Percentiles rank a stretch among this genome's conserved stretches.
These are phyloP conservation scores for Solanum chiquidenum DNA, from an alignment of 257 asterid species.

Conservation along the genomic window DNA sequence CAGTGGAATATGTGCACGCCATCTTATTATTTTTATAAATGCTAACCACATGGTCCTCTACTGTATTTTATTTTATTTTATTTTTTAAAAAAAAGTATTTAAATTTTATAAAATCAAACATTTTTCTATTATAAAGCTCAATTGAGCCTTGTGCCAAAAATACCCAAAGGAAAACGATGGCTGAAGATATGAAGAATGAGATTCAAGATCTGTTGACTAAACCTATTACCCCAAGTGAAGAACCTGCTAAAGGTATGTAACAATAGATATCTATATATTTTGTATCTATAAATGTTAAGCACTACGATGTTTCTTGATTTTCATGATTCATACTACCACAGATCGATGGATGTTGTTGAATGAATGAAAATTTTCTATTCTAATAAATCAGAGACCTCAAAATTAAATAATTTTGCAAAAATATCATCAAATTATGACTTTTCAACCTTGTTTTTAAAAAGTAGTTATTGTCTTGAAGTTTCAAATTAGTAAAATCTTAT, in stretches of 20 bases:
- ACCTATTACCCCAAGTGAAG: not conserved
- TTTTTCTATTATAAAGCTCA: not conserved
- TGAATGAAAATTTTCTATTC: not conserved
- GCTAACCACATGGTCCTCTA: not conserved
- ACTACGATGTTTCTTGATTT: not conserved
- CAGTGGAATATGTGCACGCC: not conserved
- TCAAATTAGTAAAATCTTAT: not conserved
- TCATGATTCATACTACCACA: rapidly evolving
- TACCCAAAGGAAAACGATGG: not conserved
- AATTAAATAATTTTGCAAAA: not conserved
- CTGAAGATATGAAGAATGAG: not conserved
- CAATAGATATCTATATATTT: not conserved
- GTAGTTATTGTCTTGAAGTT: not conserved
- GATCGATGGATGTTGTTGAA: rapidly evolving
- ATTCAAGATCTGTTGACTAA: not conserved
- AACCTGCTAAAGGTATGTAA: not conserved
- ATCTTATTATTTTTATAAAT: not conserved
- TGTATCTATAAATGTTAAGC: not conserved
- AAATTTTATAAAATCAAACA: not conserved
- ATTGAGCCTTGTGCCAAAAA: not conserved
- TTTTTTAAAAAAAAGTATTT: not conserved
- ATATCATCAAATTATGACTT: rapidly evolving
- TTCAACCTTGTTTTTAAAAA: not conserved
- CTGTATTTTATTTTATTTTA: not conserved
- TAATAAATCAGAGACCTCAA: not conserved